These are phyloP conservation scores for Calonectria pseudoreteaudii DNA, from an alignment of 2,329 filamentous ascomycete genomes.

Conservation along the genomic window DNA sequence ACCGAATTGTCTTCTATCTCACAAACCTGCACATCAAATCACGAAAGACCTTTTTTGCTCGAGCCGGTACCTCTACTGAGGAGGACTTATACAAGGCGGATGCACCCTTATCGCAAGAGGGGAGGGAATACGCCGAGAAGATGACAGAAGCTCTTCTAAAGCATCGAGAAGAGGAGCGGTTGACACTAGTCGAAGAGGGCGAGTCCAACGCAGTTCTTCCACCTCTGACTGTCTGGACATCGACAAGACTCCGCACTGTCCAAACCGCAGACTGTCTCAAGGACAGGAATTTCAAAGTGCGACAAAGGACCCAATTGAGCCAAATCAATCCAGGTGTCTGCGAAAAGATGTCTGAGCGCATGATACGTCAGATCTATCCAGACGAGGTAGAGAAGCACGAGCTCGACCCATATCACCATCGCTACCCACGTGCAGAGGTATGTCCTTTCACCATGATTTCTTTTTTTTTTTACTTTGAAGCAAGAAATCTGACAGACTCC, in stretches of 20 bases:
- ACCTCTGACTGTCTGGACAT: conserved; percentile 93
- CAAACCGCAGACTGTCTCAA: conserved; percentile 90
- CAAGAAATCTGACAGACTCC: conserved; percentile 10
- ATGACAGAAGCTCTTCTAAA: conserved; percentile 87
- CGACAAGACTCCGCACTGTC: conserved; percentile 87
- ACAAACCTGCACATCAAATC: conserved; percentile 98
- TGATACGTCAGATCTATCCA: conserved; percentile 84
- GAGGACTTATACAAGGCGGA: conserved; percentile 94
- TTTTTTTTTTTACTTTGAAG: neutral
- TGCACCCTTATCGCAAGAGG: conserved; percentile 83
- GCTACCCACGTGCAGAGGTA: conserved; percentile 94
- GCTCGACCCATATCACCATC: conserved; percentile 94
- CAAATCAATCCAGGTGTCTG: conserved; percentile 97
- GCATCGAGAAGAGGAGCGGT: conserved; percentile 85
- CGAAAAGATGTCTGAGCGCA: conserved; percentile 88
- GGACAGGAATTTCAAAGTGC: conserved; percentile 83
- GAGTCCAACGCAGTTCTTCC: conserved; percentile 77
- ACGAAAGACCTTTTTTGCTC: conserved; percentile 91
- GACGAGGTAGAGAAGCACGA: conserved; percentile 95
- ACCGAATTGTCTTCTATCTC: conserved; percentile 98
- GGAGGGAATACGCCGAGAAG: conserved; percentile 82
- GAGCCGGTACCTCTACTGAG: conserved; percentile 86
- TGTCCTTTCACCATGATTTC: neutral
- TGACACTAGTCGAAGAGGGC: conserved; percentile 74
- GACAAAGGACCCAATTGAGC: conserved; percentile 95